phyloP scores from a whole-genome alignment of 140 eudicot species.

The Eryngium alpinum region DNA sequence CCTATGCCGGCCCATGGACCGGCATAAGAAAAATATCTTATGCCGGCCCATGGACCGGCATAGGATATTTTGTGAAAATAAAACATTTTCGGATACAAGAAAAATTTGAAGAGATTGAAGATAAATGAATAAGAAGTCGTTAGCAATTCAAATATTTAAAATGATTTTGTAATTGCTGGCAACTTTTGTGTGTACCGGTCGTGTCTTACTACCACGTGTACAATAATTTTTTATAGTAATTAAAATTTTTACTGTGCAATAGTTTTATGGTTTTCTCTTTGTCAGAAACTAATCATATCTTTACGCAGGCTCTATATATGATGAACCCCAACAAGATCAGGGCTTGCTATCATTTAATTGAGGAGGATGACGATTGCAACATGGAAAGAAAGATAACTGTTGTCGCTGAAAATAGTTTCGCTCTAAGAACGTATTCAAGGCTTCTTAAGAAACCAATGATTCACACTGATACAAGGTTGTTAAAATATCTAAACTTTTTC shows the following conservation, averaged over 20 bases:
- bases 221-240: too few relatives aligned
- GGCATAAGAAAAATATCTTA: too few relatives aligned
- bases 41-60: too few relatives aligned
- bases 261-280: background rate
- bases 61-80: too few relatives aligned
- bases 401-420: slow-evolving; percentile 94
- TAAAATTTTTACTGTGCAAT: background rate
- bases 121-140: background rate
- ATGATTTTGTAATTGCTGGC: background rate
- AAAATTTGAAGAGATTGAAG: too few relatives aligned
- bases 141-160: background rate
- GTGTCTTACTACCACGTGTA: too few relatives aligned
- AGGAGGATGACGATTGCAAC: too few relatives aligned
- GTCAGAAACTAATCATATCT: slow-evolving; percentile 12
- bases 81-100: background rate
- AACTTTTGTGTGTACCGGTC: background rate
- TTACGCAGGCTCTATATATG: slow-evolving; percentile 75
- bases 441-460: slow-evolving; percentile 90
- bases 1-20: too few relatives aligned
- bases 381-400: slow-evolving; percentile 91
- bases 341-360: too few relatives aligned
- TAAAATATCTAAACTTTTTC: background rate
- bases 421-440: slow-evolving; percentile 85
- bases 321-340: slow-evolving; percentile 95
- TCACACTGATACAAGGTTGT: slow-evolving; percentile 90